Evolutionary conservation across 805 yeast species (phyloP).

Genomic region (Maudiozyma turicensis): DNA sequence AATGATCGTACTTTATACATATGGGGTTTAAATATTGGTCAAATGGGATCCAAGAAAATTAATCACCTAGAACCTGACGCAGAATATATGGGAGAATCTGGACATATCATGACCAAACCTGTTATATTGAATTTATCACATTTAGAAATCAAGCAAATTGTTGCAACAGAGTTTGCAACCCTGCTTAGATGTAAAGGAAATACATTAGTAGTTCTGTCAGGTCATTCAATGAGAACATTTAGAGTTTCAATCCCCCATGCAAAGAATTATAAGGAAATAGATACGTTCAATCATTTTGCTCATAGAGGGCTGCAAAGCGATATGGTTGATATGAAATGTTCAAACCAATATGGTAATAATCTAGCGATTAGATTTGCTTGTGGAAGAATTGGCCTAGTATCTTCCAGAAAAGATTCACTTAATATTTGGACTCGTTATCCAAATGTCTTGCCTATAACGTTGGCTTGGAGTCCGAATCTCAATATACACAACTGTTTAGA

Average conservation of each 20-base stretch:
- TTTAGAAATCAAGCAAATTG: constrained; percentile 39
- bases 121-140: constrained; percentile 13
- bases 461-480: constrained; percentile 52
- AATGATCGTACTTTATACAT: constrained; percentile 39
- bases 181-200: constrained; percentile 48
- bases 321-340: constrained; percentile 25
- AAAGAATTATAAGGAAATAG: constrained; percentile 17
- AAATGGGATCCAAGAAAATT: constrained; percentile 45
- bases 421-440: constrained; percentile 30
- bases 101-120: constrained; percentile 24
- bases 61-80: constrained; percentile 36
- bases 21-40: constrained; percentile 82
- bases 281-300: constrained; percentile 30
- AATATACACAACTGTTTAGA: constrained; percentile 43
- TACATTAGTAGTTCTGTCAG: constrained; percentile 53
- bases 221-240: constrained; percentile 47
- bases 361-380: constrained; percentile 45
- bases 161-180: constrained; percentile 62
- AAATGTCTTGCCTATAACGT: constrained; percentile 36
- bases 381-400: constrained; percentile 44
- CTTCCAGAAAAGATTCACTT: constrained; percentile 11
- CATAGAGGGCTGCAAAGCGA: constrained; percentile 22
- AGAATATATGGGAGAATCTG: constrained; percentile 36
- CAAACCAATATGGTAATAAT: constrained; percentile 30
- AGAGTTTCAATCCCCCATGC: constrained; percentile 30